Evolutionary conservation across 2,329 filamentous ascomycete genomes (phyloP), one percentile per base, ranked within the genome.

Genomic region (Xylaria sp.): DNA sequence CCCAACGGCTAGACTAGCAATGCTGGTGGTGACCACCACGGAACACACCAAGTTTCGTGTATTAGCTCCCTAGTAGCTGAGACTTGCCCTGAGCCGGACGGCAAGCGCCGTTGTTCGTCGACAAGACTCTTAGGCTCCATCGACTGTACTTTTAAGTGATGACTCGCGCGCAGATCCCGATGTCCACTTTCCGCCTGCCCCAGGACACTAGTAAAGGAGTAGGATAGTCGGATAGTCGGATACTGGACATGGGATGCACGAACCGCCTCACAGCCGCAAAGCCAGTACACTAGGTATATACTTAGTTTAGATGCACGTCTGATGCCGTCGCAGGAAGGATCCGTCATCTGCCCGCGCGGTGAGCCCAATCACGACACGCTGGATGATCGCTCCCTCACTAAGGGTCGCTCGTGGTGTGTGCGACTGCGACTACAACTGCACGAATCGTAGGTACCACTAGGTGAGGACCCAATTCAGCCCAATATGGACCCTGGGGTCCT

Each of bases 291-390:
- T 35, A 49, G 41, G 44, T n/a, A n/a, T n/a, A n/a, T n/a, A n/a
- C n/a, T n/a, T n/a, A n/a, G n/a, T n/a, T 19, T 43, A 60, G 33
- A 60, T 51, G 63, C 53, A 55, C 44, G 40, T 53, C 51, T 61
- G 54, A 58, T 54, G 52, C 65, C 59, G 64, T 67, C 68, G 66
- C 65, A 70, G 66, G 60, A 67, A 64, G 65, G 67, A 69, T 69
- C 68, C 65, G 67, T 70, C 65, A 68, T 66, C 67, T 69, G 65
- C 53, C 58, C 63, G 63, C 15, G 58, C 4, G 55, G 56, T 58
- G 48, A 58, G 62, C 58, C 62, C 60, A 63, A 65, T 65, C 63
- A 63, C 41, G 44, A 35, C 48, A 15, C 44, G 11, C 21, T 54
- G 13, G 29, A 53, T 41, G 41, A 35, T 46, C 51, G 47, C 52